phyloP scores from a whole-genome alignment of 2,329 filamentous ascomycete genomes.

The Pestalotiopsis sp. region DNA sequence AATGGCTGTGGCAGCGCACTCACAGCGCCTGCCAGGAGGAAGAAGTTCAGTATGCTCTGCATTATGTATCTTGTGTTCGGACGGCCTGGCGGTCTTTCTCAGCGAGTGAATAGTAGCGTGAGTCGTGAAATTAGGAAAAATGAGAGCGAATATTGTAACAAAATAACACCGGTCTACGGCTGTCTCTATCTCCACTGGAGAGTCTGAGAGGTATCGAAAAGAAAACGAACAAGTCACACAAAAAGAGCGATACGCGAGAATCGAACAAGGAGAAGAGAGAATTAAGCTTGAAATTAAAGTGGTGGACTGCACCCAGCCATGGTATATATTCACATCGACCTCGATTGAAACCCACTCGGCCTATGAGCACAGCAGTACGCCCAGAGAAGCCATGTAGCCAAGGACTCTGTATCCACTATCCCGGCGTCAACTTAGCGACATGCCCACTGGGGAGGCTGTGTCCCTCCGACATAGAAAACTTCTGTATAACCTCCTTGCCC shows the following conservation, averaged over 20 bases:
- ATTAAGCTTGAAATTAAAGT: conserved; percentile 12
- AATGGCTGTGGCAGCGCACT: conserved; percentile 13
- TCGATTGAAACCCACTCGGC: background rate
- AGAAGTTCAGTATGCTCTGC: conserved; percentile 8
- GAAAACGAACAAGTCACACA: background rate
- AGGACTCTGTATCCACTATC: background rate
- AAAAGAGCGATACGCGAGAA: background rate
- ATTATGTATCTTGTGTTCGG: conserved; percentile 5
- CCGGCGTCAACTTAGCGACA: background rate
- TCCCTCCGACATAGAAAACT: background rate
- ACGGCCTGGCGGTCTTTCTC: background rate
- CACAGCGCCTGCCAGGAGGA: conserved; percentile 10
- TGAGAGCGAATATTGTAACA: conserved; percentile 8
- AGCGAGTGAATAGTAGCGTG: background rate
- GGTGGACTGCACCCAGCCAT: background rate
- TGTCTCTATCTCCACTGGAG: conserved; percentile 8
- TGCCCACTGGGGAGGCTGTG: background rate
- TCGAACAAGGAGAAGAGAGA: background rate
- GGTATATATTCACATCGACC: background rate
- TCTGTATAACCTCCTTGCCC: background rate
- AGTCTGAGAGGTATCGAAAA: background rate
- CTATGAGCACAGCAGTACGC: background rate
- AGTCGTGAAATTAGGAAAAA: background rate
- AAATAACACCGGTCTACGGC: conserved; percentile 14
- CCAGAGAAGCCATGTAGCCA: background rate